Evolutionary conservation across 2,329 filamentous ascomycete species (phyloP).

Genomic region (Coniochaeta ligniaria): DNA sequence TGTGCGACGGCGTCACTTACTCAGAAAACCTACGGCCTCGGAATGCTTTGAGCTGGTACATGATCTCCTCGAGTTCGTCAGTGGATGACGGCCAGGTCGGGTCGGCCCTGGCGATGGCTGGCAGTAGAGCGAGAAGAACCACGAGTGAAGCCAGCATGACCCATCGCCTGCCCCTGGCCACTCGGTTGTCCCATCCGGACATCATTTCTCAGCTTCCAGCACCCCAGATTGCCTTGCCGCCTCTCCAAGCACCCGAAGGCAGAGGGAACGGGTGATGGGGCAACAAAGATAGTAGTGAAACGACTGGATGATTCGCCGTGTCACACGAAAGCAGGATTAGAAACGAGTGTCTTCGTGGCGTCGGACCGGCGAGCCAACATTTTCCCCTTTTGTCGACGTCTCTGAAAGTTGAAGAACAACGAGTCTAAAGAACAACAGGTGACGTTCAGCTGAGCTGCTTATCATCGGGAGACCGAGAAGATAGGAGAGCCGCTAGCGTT

Average conservation of each 20-base stretch:
- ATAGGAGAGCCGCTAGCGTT: neutral
- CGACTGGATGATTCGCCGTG: neutral
- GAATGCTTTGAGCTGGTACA: conserved; percentile 48
- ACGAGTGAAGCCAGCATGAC: neutral
- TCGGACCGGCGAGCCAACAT: neutral
- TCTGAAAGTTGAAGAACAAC: neutral
- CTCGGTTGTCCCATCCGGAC: neutral
- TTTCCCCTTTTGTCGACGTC: neutral
- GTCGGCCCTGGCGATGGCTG: conserved; percentile 23
- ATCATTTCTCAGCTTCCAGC: neutral
- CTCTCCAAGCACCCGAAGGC: neutral
- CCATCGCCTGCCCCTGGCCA: neutral
- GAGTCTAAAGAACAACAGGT: neutral
- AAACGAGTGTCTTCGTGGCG: neutral
- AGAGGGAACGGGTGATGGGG: neutral
- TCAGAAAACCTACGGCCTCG: conserved; percentile 44
- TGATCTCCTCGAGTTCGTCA: conserved; percentile 55
- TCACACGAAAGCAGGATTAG: neutral
- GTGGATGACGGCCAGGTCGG: conserved; percentile 50
- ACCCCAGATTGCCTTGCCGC: neutral
- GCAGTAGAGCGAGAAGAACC: neutral
- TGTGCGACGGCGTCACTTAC: neutral
- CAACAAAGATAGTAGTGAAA: neutral
- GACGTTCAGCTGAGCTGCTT: neutral
- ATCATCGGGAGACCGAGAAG: neutral